Conservation (phyloP, 805 yeast genomes). For the Candida cerambycidarum region DNA sequence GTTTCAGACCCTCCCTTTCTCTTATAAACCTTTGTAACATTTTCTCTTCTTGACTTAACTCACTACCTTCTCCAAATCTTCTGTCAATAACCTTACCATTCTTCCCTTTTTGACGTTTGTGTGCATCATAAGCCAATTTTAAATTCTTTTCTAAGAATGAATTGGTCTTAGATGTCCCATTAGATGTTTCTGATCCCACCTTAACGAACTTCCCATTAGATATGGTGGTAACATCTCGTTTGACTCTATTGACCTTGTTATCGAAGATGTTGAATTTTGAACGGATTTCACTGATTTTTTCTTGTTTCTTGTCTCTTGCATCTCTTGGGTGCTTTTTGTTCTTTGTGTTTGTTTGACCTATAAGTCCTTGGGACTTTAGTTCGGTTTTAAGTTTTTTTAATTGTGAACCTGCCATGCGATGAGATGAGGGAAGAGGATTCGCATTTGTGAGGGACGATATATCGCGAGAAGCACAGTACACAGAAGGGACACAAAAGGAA, state of each 20-base stretch:
- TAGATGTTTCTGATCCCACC: conserved; percentile 38
- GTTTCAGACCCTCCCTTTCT: conserved; percentile 67
- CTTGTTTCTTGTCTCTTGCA: conserved; percentile 66
- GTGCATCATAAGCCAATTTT: conserved; percentile 65
- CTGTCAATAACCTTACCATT: conserved; percentile 80
- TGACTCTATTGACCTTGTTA: conserved; percentile 64
- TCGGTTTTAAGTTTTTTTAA: conserved; percentile 78
- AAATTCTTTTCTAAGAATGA: conserved; percentile 39
- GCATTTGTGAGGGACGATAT: too few species aligned
- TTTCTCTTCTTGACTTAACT: conserved; percentile 82
- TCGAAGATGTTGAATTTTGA: conserved; percentile 91
- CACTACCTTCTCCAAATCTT: conserved; percentile 87
- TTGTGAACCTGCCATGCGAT: conserved; percentile 80
- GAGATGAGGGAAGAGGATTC: conserved; percentile 14
- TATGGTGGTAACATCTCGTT: conserved; percentile 49
- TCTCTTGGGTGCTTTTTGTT: conserved; percentile 59
- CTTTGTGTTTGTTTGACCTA: conserved; percentile 78
- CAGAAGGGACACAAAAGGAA: too few species aligned
- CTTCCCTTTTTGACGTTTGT: conserved; percentile 61
- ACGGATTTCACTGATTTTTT: conserved; percentile 59
- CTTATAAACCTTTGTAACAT: conserved; percentile 93
- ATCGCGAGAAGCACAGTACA: too few species aligned
- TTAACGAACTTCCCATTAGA: conserved; percentile 44
- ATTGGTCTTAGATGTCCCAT: conserved; percentile 23
- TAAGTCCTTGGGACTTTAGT: conserved; percentile 72